Evolutionary conservation across 2,329 filamentous ascomycete genomes (phyloP).

Genomic region (Trichoderma guizhouense): DNA sequence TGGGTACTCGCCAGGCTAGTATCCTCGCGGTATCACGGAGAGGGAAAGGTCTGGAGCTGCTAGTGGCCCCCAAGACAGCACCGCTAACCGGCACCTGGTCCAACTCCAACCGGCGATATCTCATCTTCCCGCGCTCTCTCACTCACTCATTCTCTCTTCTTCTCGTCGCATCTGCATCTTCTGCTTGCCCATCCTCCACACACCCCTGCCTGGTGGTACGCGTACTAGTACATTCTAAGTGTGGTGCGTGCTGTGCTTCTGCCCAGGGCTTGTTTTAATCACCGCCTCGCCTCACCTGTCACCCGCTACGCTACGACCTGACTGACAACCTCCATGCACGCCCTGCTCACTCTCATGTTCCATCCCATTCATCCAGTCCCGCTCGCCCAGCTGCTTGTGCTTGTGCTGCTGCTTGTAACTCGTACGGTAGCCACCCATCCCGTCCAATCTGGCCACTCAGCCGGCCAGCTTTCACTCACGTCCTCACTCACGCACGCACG

Average conservation of each 20-base stretch:
- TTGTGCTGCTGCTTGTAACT: background rate
- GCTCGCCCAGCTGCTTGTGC: background rate
- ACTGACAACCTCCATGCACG: constrained; percentile 13
- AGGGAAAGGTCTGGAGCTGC: background rate
- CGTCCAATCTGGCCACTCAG: background rate
- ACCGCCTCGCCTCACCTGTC: constrained; percentile 17
- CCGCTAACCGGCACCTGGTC: background rate
- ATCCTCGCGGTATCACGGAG: background rate
- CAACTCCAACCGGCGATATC: background rate
- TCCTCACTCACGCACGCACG: background rate
- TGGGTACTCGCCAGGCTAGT: background rate
- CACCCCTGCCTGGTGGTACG: background rate
- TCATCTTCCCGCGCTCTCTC: background rate
- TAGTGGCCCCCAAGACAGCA: background rate
- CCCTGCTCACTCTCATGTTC: constrained; percentile 1
- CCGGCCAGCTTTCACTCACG: background rate
- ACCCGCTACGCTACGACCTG: constrained; percentile 11
- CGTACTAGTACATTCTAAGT: constrained; percentile 4
- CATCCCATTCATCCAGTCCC: background rate
- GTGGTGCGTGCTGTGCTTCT: constrained; percentile 11
- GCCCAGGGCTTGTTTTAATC: constrained; percentile 13
- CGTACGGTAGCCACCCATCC: background rate
- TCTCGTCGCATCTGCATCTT: background rate
- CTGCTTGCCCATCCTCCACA: background rate
- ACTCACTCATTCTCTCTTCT: background rate